These are phyloP conservation scores for Aureoboletus auriporus DNA, from an alignment of 768 basidiomycete species.

Conservation along the genomic window DNA sequence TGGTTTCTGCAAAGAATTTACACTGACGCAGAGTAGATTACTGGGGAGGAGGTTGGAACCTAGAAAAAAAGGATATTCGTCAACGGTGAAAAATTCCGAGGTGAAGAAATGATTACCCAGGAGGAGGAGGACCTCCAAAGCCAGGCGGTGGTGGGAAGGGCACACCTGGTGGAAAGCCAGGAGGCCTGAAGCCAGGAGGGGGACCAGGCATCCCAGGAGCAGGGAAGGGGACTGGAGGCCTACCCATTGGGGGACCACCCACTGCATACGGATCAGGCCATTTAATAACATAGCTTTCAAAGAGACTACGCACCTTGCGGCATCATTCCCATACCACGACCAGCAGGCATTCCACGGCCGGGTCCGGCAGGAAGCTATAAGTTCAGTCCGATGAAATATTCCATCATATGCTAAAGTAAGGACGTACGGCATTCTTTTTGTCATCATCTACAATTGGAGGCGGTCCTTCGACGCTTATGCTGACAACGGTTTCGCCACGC, in stretches of 20 bases:
- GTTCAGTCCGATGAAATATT: conserved; percentile 16
- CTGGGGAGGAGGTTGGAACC: conserved; percentile 50
- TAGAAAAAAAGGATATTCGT: conserved; percentile 14
- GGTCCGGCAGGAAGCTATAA: conserved; percentile 79
- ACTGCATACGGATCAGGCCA: conserved; percentile 34
- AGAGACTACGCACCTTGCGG: conserved; percentile 60
- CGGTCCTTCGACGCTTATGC: conserved; percentile 91
- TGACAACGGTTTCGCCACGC: conserved; percentile 95
- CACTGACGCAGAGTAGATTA: conserved; percentile 15
- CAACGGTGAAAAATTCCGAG: neutral
- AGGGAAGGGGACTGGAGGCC: conserved; percentile 61
- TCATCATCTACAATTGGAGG: conserved; percentile 90
- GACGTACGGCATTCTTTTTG: conserved; percentile 72
- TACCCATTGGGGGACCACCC: conserved; percentile 56
- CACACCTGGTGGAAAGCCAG: conserved; percentile 79
- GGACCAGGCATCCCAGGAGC: conserved; percentile 82
- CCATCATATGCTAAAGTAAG: conserved; percentile 3
- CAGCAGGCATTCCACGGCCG: conserved; percentile 93
- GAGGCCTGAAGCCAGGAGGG: conserved; percentile 82
- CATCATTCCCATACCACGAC: conserved; percentile 96
- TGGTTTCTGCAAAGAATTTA: conserved; percentile 8
- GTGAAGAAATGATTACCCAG: conserved; percentile 55
- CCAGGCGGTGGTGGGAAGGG: conserved; percentile 79
- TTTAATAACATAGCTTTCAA: conserved; percentile 14
- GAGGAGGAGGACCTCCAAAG: conserved; percentile 78